Evolutionary conservation across 768 basidiomycete genomes (phyloP).

Genomic region (Vararia minispora): DNA sequence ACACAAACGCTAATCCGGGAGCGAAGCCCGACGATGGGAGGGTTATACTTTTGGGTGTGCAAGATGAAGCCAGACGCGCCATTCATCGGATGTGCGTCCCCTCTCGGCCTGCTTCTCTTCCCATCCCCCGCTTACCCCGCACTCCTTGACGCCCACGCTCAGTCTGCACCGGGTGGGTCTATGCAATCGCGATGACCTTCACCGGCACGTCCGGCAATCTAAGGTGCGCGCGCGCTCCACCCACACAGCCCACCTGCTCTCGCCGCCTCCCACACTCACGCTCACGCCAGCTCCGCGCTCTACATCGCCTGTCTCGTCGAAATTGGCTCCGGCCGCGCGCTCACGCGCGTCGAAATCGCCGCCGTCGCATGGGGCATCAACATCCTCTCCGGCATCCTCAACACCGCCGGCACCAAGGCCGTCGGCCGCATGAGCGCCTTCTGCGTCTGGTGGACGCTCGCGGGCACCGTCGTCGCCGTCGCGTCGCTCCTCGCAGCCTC

Average conservation of each 20-base stretch:
- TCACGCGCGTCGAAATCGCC: constrained; percentile 37
- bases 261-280: not conserved
- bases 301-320: constrained; percentile 45
- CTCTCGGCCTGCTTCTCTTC: constrained; percentile 4
- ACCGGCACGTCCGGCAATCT: constrained; percentile 50
- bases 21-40: constrained; percentile 41
- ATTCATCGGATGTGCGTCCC: constrained; percentile 37
- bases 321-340: constrained; percentile 31
- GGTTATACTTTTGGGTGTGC: constrained; percentile 54
- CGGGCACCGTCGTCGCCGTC: constrained; percentile 45
- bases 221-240: constrained; percentile 21
- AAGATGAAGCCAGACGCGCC: constrained; percentile 45
- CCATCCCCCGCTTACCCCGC: not conserved
- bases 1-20: not conserved
- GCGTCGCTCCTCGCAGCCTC: constrained; percentile 46
- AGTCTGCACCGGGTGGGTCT: constrained; percentile 41
- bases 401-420: constrained; percentile 45
- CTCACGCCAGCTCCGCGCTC: constrained; percentile 30
- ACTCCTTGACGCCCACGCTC: not conserved
- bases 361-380: constrained; percentile 50
- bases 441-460: constrained; percentile 52
- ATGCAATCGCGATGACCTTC: constrained; percentile 49
- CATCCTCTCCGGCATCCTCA: constrained; percentile 40
- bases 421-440: constrained; percentile 45
- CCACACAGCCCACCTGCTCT: not conserved